phyloP scores from a whole-genome alignment of 257 asterid genomes.

The Solanum boliviense region DNA sequence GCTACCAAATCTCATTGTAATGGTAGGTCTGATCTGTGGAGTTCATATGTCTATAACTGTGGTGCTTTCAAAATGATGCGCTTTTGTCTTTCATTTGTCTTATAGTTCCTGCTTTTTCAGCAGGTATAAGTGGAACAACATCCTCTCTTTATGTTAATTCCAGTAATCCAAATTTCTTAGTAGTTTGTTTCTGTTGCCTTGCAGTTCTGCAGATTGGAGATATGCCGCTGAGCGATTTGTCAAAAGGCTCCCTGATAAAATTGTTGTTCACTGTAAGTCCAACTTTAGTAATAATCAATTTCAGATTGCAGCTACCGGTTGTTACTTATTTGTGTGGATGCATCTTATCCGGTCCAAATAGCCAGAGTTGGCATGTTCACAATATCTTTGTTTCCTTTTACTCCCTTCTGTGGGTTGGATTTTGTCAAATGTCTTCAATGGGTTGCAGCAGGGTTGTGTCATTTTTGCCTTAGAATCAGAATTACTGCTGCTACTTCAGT shows the following conservation, averaged over 20 bases:
- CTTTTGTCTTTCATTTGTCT: not conserved
- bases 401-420: not conserved
- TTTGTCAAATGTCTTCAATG: not conserved
- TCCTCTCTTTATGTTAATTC: not conserved
- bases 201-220: conserved; percentile 91
- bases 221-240: conserved; percentile 81
- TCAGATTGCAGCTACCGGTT: not conserved
- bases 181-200: conserved; percentile 1
- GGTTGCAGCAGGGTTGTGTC: not conserved
- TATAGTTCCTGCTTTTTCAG: not conserved
- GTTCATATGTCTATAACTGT: not conserved
- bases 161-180: not conserved
- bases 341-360: not conserved
- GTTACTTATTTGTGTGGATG: not conserved
- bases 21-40: not conserved
- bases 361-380: not conserved
- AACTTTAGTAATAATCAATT: not conserved
- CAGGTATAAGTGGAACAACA: not conserved
- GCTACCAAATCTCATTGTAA: not conserved
- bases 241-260: conserved; percentile 71
- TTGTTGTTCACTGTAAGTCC: conserved; percentile 75
- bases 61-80: not conserved
- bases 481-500: not conserved
- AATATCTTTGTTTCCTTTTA: not conserved
- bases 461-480: not conserved